Base-by-base conservation (phyloP, 257 asterid genomes). In the Capsicum pubescens region DNA sequence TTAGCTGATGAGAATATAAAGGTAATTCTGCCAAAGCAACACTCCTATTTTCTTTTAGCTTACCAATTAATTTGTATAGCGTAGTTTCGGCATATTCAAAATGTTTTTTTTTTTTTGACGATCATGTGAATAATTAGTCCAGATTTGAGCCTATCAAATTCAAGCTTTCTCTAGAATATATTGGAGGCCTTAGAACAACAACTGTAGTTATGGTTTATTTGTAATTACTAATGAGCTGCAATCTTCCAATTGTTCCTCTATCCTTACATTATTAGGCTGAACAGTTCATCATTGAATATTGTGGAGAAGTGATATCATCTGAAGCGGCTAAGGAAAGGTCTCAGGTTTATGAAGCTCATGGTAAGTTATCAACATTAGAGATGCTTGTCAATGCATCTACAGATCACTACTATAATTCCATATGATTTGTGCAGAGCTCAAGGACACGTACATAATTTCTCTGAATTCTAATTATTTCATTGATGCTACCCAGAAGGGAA, bases 401-500 rank as follows among this genome's bases (percentile, higher is more conserved):
- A 39, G 44, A 83, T 50, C 71, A 80, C 78, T 69, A 77, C 84
- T 67, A 79, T 52, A 39, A 36, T 80, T 17, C 42, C 12, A 17
- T 42, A 32, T 54, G 46, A 32, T 83, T 92, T 81, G 59, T 89
- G 85, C 90, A 95, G 98, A 93, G 86, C 90, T 93, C 84, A 89
- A 76, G 86, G 98, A 92, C 87, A 94, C 97, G 2, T 95, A 94
- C 84, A 94, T 95, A 83, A 94, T 94, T 68, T 94, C 96, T 57
- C 83, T 93, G 60, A 82, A 91, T 86, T 89, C 95, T 10, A 91
- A 91, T 90, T 88, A 89, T 84, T 95, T 82, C 61, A 93, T 94
- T 61, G 99, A 95, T 87, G 99, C 98, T 60, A 94, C 98, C 60
- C 88, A 87, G 83, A 95, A 91, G 90, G 98, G 98, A 85, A 93